Base-by-base conservation (phyloP, 129 eudicot genomes). In the Centrapalus pauciflorus region DNA sequence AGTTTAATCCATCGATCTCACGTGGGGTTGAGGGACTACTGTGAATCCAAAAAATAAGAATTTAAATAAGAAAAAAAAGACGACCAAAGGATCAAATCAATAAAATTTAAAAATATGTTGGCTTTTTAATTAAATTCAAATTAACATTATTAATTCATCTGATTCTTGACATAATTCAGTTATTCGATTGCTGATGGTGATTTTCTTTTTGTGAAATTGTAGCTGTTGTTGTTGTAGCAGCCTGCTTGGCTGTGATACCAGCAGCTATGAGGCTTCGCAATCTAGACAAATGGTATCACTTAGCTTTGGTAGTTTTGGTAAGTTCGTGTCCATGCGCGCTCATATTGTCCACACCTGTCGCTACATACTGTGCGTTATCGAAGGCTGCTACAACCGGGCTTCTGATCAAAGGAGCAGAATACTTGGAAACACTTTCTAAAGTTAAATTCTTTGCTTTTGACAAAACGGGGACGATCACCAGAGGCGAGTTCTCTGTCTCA, bases 301-400 rank as follows among this genome's bases (percentile, higher is more conserved):
- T 89, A 69, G 95, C 99, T 20, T 78, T 93, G 64, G 99, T 93
- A 23, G 96, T 86, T 29, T 75, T 93, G 66, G 99, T 93, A 7
- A 86, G 99, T 70, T 90, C 92, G 24, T 93, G 99, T 33, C 99
- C 99, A 11, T 93, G 99, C 75, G 95, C 96, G n/a, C 95, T 93
- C 32, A 78, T 93, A 55, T 87, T 93, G 23, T 93, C 99, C 11
- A 93, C 99, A 7, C 99, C 99, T 0, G 96, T 89, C 17, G 99
- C 99, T 34, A 84, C 87, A 57, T 93, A 76, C 37, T 88, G 96
- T 59, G 99, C 95, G 13, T 77, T 93, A 5, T 80, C 99, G 24
- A 86, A 76, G 74, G 99, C 99, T 17, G 99, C 99, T 40, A 84
- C 77, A 14, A 67, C 81, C 11, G 99, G 99, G 1, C 86, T 93